phyloP scores from a whole-genome alignment of 1,284 basidiomycete genomes.

The Fomitopsis schrenkii region DNA sequence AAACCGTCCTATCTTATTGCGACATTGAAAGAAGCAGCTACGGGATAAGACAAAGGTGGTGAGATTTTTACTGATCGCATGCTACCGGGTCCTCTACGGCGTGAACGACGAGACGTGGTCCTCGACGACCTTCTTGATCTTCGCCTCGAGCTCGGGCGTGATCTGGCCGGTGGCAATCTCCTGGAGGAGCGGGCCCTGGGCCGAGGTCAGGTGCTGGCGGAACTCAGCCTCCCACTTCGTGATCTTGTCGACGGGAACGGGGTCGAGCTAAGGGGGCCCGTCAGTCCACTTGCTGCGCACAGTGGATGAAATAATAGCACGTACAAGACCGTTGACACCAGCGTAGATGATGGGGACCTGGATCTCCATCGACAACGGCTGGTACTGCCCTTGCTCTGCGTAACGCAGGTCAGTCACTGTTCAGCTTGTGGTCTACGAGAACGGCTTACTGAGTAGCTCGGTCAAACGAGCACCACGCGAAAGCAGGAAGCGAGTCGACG shows the following conservation, averaged over 20 bases:
- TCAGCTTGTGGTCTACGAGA: background rate
- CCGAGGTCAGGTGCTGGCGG: constrained; percentile 74
- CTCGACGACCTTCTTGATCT: constrained; percentile 92
- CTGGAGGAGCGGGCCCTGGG: constrained; percentile 68
- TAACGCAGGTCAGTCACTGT: constrained; percentile 2
- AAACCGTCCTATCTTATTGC: background rate
- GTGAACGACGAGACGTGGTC: constrained; percentile 83
- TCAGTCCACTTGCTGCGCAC: constrained; percentile 3
- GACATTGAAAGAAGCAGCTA: background rate
- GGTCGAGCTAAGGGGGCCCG: constrained; percentile 59
- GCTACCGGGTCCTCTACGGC: constrained; percentile 41
- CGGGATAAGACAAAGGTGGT: constrained; percentile 10
- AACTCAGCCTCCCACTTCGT: constrained; percentile 91
- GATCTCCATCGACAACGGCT: constrained; percentile 87
- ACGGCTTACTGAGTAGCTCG: constrained; percentile 84
- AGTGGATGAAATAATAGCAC: constrained; percentile 25
- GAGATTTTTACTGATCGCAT: constrained; percentile 14
- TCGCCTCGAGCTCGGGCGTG: constrained; percentile 85
- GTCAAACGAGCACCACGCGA: constrained; percentile 97
- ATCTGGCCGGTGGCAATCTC: constrained; percentile 84
- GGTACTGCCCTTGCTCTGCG: constrained; percentile 95
- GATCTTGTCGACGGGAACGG: constrained; percentile 93
- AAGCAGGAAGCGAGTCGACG: constrained; percentile 96
- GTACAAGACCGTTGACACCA: constrained; percentile 95
- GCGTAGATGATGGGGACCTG: constrained; percentile 99